Evolutionary conservation across 768 basidiomycete genomes (phyloP), one percentile per base, ranked within the genome.

Genomic region (Mycena alexandri): DNA sequence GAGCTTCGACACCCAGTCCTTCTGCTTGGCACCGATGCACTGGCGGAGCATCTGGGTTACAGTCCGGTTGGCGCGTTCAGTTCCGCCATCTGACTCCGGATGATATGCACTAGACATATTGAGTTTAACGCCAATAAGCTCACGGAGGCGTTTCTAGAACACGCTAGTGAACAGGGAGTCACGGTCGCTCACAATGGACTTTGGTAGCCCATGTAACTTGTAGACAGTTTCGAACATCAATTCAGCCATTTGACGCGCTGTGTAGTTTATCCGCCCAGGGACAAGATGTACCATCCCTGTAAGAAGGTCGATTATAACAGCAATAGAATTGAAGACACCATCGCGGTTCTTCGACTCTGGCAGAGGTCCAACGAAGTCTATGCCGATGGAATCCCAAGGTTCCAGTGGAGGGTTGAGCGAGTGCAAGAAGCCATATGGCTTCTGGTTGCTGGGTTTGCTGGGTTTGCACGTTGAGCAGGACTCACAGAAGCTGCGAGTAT

Each of bases 361-460:
- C 12, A 56, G 24, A 25, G 54, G 54, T 2, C 54, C 54, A 9
- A 56, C 54, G 7, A 56, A 56, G 14, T 56, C 54, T 2, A 56
- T 38, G 17, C 54, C 54, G 3, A 56, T 19, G 1, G 51, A 53
- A 13, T 53, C 51, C 51, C 51, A 53, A 12, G 51, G 51, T 17
- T 53, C 33, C 19, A 8, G 5, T 0, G 51, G 51, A 1, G 51
- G 51, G 19, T 36, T 53, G 17, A 53, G 19, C 12, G 33, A 53
- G 10, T 53, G 51, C 29, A 53, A 34, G 10, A 53, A 19, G 13
- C 51, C 33, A 36, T 53, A 36, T 0, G 34, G 51, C 33, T 53
- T 53, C 34, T 53, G 51, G n/a, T 53, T 36, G 19, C 51, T 36
- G 1, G 51, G 51, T 29, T 53, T 53, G 51, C 51, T 53, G 19